A percentile compares a stretch with the other conserved stretches of the same genome.
phyloP scores from a whole-genome alignment of 148 eudicot species.

The Rhododendron ovatum region DNA sequence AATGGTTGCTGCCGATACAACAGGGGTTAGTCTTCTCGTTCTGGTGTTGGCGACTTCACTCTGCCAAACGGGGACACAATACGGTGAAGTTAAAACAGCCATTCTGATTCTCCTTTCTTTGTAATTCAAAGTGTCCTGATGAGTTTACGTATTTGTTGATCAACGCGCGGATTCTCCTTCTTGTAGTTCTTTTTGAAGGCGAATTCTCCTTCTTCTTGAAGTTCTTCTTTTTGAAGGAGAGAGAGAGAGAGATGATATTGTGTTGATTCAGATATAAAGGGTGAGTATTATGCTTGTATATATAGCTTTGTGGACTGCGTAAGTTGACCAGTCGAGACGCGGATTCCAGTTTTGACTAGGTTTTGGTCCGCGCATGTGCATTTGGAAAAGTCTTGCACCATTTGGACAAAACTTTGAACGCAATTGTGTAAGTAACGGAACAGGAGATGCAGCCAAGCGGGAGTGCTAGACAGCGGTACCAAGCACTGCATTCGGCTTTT shows the following conservation, averaged over 20 bases:
- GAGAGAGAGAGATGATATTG: background rate
- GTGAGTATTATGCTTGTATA: too few species aligned
- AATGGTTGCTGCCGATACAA: background rate
- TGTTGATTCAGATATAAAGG: background rate
- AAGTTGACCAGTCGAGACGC: background rate
- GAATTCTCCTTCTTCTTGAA: background rate
- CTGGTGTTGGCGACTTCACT: background rate
- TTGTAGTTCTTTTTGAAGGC: background rate
- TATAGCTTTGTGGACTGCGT: background rate
- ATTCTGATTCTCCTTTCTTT: background rate
- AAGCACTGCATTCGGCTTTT: fast-evolving
- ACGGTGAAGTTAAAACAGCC: background rate
- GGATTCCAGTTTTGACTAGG: background rate
- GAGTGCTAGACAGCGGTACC: too few species aligned
- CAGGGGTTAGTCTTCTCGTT: background rate
- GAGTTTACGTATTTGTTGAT: background rate
- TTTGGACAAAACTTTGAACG: too few species aligned
- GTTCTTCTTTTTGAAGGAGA: background rate
- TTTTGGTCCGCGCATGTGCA: background rate
- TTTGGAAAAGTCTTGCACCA: background rate
- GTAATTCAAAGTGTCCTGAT: background rate
- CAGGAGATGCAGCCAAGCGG: too few species aligned
- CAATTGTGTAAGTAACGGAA: too few species aligned
- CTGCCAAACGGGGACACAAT: background rate
- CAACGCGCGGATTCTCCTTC: background rate